These are phyloP conservation scores for Leishmania amazonensis DNA, from an alignment of 208 protist genomes.

Conservation along the genomic window DNA sequence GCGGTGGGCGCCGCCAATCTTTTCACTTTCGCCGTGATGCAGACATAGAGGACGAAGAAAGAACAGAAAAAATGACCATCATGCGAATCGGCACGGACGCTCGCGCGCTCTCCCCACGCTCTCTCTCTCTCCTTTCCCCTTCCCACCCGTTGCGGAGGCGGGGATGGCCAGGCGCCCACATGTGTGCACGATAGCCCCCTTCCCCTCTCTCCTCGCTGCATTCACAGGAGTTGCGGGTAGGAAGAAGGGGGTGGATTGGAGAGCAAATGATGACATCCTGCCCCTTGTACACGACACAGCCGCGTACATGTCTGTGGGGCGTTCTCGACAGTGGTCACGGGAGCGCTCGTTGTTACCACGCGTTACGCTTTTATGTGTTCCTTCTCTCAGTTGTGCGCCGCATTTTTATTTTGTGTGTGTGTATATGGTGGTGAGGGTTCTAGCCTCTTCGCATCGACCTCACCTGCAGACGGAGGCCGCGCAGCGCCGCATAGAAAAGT, in stretches of 20 bases:
- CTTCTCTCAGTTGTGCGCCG: neutral
- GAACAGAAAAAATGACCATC: neutral
- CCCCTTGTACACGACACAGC: neutral
- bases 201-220: neutral
- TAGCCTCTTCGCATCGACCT: neutral
- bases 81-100: neutral
- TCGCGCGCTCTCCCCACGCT: neutral
- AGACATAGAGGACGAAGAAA: neutral
- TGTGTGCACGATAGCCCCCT: neutral
- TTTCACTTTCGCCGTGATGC: neutral
- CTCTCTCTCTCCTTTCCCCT: neutral
- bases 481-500: neutral
- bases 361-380: neutral
- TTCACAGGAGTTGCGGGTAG: neutral
- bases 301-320: neutral
- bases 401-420: neutral
- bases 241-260: neutral
- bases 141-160: neutral
- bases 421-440: slow-evolving; percentile 4
- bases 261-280: neutral
- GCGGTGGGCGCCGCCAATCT: neutral
- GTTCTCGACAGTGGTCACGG: neutral
- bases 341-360: neutral
- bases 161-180: neutral
- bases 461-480: neutral